A percentile compares a stretch with the other conserved stretches of the same genome.
These are phyloP conservation scores for Teunomyces aglyptinius DNA, from an alignment of 805 yeast species.

Conservation along the genomic window DNA sequence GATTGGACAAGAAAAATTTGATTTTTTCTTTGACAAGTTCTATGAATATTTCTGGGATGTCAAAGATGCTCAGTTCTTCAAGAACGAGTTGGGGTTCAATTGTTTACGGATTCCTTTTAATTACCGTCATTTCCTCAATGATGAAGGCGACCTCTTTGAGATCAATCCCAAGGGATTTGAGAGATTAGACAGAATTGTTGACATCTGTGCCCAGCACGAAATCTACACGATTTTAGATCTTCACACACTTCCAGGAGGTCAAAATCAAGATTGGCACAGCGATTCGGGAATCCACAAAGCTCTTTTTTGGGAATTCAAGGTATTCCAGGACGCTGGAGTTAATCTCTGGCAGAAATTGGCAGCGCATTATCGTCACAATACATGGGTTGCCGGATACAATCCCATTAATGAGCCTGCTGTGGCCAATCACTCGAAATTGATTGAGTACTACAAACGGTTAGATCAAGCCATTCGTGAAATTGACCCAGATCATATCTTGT, in stretches of 20 bases:
- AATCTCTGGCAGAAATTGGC: conserved; percentile 48
- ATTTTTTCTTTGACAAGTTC: conserved; percentile 50
- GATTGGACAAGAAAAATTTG: conserved; percentile 48
- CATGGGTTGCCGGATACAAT: conserved; percentile 55
- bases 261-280: conserved; percentile 54
- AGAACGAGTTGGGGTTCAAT: conserved; percentile 39
- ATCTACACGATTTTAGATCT: conserved; percentile 50
- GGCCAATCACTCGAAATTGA: conserved; percentile 40
- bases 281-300: conserved; percentile 49
- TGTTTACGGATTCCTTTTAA: conserved; percentile 52
- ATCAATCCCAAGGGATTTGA: conserved; percentile 47
- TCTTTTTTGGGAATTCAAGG: conserved; percentile 49
- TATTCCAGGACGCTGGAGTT: conserved; percentile 46
- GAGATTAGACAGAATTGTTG: conserved; percentile 41
- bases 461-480: conserved; percentile 41
- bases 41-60: conserved; percentile 56
- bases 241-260: conserved; percentile 53
- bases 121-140: conserved; percentile 48
- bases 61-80: conserved; percentile 46
- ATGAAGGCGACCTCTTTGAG: conserved; percentile 42
- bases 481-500: conserved; percentile 50
- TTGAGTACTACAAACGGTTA: conserved; percentile 35
- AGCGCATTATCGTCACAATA: conserved; percentile 43
- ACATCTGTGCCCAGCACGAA: conserved; percentile 45
- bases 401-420: conserved; percentile 54